Conservation (phyloP, 495 filamentous ascomycete species). For the Trypethelium eluteriae region DNA sequence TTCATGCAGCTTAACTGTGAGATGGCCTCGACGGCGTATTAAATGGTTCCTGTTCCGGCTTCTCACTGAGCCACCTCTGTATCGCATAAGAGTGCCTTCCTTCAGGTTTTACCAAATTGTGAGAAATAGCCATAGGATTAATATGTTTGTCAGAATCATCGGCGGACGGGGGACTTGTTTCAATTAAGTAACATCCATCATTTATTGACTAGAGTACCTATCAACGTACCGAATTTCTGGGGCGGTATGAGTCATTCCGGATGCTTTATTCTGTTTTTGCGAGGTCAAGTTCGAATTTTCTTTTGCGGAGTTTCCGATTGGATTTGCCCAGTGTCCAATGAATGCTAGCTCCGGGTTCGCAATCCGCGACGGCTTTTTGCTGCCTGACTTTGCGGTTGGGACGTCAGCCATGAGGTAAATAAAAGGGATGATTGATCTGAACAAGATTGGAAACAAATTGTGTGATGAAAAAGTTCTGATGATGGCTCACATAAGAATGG, state of each 20-base stretch:
- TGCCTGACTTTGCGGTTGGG: not conserved
- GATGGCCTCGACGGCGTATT: not conserved
- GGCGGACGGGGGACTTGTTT: not conserved
- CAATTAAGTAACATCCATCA: not conserved
- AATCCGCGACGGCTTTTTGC: not conserved
- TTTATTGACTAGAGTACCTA: not conserved
- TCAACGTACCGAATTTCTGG: not conserved
- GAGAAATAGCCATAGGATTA: not conserved
- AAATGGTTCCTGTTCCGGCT: not conserved
- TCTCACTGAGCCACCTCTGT: slow-evolving; percentile 4
- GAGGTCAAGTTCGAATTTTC: not conserved
- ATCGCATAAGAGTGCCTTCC: not conserved
- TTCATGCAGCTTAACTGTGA: not conserved
- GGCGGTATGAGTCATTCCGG: not conserved
- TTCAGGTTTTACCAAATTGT: not conserved
- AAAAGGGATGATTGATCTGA: not conserved
- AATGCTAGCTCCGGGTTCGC: not conserved
- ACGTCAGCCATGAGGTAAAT: not conserved
- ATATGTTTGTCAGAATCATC: not conserved
- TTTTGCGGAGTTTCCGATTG: not conserved
- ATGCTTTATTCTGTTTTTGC: not conserved
- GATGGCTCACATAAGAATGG: not conserved
- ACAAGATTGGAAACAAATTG: not conserved
- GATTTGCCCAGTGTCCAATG: not conserved
- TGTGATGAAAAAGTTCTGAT: not conserved